Evolutionary conservation across 768 basidiomycete species (phyloP).

Genomic region (Tricholoma flavovirens): DNA sequence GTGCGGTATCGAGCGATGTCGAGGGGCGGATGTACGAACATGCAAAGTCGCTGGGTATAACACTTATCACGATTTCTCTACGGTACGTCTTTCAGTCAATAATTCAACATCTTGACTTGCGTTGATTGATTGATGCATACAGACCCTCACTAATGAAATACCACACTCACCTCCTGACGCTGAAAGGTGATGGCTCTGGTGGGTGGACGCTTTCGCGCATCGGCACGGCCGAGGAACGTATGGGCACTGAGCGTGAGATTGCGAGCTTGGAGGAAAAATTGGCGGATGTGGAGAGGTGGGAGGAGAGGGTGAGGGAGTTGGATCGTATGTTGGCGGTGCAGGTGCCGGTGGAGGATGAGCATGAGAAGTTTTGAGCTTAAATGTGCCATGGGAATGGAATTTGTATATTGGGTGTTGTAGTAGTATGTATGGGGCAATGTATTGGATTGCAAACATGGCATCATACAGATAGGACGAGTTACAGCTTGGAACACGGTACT

Average conservation of each 20-base stretch:
- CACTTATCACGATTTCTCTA: slow-evolving; percentile 88
- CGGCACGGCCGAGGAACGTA: slow-evolving; percentile 66
- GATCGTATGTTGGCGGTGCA: slow-evolving; percentile 48
- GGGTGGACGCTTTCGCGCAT: slow-evolving; percentile 68
- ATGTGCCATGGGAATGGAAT: no score
- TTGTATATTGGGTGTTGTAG: no score
- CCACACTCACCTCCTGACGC: slow-evolving; percentile 79
- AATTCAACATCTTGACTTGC: no score
- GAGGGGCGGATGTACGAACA: slow-evolving; percentile 96
- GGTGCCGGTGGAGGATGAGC: slow-evolving; percentile 20
- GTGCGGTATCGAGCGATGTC: slow-evolving; percentile 92
- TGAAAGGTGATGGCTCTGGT: slow-evolving; percentile 66
- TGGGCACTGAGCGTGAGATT: slow-evolving; percentile 77
- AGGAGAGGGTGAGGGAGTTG: slow-evolving; percentile 59
- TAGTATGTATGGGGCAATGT: not conserved
- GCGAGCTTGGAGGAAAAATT: slow-evolving; percentile 57
- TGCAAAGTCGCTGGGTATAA: slow-evolving; percentile 83
- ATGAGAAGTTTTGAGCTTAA: no score
- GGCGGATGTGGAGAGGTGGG: slow-evolving; percentile 69
- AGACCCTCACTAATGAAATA: slow-evolving; percentile 86
- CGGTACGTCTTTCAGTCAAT: no score
- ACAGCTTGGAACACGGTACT: no score
- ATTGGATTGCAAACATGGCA: no score
- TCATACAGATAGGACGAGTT: no score
- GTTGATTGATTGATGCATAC: no score